These are phyloP conservation scores for Eragrostis nindensis DNA, from an alignment of 176 grass and related monocot species.

Conservation along the genomic window DNA sequence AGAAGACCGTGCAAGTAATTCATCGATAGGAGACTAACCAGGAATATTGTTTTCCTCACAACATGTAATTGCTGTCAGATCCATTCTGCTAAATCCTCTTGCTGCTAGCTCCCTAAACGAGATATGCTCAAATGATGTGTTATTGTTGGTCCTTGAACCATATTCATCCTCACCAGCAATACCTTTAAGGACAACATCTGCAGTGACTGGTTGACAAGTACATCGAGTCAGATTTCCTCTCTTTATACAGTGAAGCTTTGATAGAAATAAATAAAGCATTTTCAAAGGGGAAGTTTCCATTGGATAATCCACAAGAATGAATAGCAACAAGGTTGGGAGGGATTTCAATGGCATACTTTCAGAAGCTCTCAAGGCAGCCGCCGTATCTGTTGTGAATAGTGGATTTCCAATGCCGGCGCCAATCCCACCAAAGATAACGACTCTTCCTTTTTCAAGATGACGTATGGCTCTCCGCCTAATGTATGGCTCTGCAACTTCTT, in stretches of 20 bases:
- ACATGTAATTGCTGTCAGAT: constrained; percentile 88
- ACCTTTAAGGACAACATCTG: constrained; percentile 91
- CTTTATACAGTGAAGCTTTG: constrained; percentile 1
- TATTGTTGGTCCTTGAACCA: constrained; percentile 57
- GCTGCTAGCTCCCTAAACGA: constrained; percentile 82
- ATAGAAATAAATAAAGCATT: constrained; percentile 2
- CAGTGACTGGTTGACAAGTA: constrained; percentile 73
- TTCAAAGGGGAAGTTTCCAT: constrained; percentile 11
- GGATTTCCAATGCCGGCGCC: constrained; percentile 72
- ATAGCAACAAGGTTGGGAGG: neutral
- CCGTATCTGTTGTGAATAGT: constrained; percentile 83
- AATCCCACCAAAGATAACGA: constrained; percentile 85
- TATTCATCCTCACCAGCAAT: constrained; percentile 67
- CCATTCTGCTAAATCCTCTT: constrained; percentile 80
- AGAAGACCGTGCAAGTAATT: neutral
- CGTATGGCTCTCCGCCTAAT: constrained; percentile 81
- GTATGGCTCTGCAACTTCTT: constrained; percentile 91
- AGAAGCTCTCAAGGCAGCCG: constrained; percentile 86
- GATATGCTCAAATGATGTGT: constrained; percentile 74
- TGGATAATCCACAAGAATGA: constrained; percentile 17
- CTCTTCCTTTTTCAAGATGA: constrained; percentile 96
- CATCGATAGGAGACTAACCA: constrained; percentile 50
- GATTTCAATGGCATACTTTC: constrained; percentile 63
- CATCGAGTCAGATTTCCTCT: constrained; percentile 55
- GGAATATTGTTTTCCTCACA: constrained; percentile 99